Percentiles rank a stretch among this genome's conserved stretches.
phyloP scores from a whole-genome alignment of 352 stramenopile genomes.

The Phytophthora cryptogea region DNA sequence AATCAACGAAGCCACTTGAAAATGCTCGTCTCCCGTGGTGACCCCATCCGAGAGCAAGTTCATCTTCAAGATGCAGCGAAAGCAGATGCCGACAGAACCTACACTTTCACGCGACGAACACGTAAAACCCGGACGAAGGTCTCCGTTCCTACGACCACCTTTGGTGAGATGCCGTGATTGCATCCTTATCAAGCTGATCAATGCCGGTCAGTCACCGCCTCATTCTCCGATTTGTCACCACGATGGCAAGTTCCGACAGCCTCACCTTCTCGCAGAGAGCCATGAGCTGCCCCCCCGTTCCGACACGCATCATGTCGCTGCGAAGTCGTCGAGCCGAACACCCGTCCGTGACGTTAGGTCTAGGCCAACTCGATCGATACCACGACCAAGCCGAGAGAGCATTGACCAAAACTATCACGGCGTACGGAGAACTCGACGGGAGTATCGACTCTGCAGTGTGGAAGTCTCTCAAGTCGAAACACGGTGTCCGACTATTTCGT shows the following conservation, averaged over 20 bases:
- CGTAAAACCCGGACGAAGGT: neutral
- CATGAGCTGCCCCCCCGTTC: constrained; percentile 18
- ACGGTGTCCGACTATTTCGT: constrained; percentile 40
- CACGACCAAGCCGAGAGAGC: constrained; percentile 38
- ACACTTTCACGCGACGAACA: neutral
- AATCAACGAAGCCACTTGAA: neutral
- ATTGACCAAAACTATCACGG: constrained; percentile 41
- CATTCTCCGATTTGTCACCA: too few relatives aligned
- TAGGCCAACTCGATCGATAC: constrained; percentile 45
- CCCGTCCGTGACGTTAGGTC: too few relatives aligned
- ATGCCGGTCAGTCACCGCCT: too few relatives aligned
- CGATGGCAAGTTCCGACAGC: too few relatives aligned
- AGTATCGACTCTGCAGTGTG: too few relatives aligned
- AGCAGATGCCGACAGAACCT: neutral
- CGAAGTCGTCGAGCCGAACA: constrained; percentile 28
- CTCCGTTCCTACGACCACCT: neutral
- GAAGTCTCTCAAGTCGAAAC: too few relatives aligned
- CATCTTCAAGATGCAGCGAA: neutral
- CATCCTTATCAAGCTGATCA: neutral
- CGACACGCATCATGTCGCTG: constrained; percentile 33
- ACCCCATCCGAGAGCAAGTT: neutral
- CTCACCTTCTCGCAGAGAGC: constrained; percentile 5
- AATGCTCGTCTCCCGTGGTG: neutral
- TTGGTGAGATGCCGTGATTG: neutral
- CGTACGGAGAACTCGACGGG: too few relatives aligned